phyloP scores from a whole-genome alignment of 1,284 basidiomycete genomes.

The Ganoderma lucidum region DNA sequence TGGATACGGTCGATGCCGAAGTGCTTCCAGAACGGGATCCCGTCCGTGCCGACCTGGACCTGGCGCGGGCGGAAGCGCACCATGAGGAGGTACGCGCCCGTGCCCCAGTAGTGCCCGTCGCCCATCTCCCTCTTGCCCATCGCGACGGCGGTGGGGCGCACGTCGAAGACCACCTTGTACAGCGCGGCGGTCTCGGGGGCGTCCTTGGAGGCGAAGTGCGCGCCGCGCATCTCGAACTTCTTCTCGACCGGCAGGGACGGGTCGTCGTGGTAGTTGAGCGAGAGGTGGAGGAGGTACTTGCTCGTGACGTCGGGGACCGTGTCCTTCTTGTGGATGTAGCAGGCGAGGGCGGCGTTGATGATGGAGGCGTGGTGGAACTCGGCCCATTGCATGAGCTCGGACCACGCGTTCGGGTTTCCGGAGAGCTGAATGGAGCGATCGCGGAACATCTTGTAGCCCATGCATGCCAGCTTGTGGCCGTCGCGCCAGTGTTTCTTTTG shows the following conservation, averaged over 20 bases:
- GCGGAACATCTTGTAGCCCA: neutral
- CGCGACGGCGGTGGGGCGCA: neutral
- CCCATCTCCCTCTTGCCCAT: constrained; percentile 7
- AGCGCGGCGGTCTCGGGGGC: neutral
- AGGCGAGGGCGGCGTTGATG: constrained; percentile 17
- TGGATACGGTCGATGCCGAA: constrained; percentile 14
- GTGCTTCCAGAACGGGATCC: constrained; percentile 22
- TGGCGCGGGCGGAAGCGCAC: constrained; percentile 4
- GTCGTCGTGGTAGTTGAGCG: constrained; percentile 18
- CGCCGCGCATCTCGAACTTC: neutral
- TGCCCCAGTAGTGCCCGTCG: constrained; percentile 7
- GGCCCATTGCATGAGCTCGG: constrained; percentile 8
- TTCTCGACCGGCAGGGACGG: neutral
- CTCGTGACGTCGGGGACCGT: neutral
- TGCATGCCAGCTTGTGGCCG: constrained; percentile 11
- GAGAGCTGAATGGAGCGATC: constrained; percentile 7
- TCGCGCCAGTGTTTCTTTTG: constrained; percentile 14
- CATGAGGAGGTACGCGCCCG: constrained; percentile 15
- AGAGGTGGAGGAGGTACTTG: constrained; percentile 3
- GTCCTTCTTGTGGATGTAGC: constrained; percentile 6
- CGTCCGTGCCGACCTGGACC: neutral
- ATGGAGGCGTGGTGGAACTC: constrained; percentile 13
- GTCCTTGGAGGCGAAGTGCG: constrained; percentile 1
- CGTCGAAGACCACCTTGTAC: neutral
- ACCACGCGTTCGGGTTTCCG: constrained; percentile 11